Evolutionary conservation across 257 asterid genomes (phyloP), one percentile per base, ranked within the genome.

Genomic region (Scutellaria barbata): DNA sequence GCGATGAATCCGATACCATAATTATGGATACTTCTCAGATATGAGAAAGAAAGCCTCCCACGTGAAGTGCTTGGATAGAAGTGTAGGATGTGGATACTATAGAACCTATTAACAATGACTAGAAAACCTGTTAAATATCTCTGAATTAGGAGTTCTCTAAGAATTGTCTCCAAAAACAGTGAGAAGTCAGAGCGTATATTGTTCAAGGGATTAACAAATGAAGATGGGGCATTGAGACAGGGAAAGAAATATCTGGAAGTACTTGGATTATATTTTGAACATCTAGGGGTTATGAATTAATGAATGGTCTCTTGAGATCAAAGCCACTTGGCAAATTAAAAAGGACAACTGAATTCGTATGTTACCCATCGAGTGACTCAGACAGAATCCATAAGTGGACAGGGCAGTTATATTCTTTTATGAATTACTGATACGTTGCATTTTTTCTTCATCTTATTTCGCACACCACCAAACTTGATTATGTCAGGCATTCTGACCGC

Each of bases 401-500:
- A 35, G 3, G 17, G 18, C 37, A 66, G 12, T 25, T 66, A 50
- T 10, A 16, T 69, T 58, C 58, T 14, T 25, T 41, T 51, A 1
- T 2, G 14, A 6, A 33, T 46, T 9, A 30, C 13, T 57, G 67
- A 58, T 8, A 51, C 61, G 63, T 25, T 7, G 13, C 55, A 7
- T 17, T 13, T 39, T 35, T 53, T 7, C 33, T 43, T 66, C 8
- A 17, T 74, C 12, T 17, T 8, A 51, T 43, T 30, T 56, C 33
- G n/a, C 14, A 33, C 58, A 46, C 61, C 50, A 47, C 30, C 48
- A 8, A 12, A 48, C 54, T 20, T 41, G 25, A 37, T 53, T 25
- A 30, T 25, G 7, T 56, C 67, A 17, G 59, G 25, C 62, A 39
- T 11, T 48, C 51, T 18, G 66, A 68, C 66, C 30, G 66, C 61